Evolutionary conservation across 2,329 filamentous ascomycete species (phyloP).

Genomic region (Ceratocystiopsis sp.): DNA sequence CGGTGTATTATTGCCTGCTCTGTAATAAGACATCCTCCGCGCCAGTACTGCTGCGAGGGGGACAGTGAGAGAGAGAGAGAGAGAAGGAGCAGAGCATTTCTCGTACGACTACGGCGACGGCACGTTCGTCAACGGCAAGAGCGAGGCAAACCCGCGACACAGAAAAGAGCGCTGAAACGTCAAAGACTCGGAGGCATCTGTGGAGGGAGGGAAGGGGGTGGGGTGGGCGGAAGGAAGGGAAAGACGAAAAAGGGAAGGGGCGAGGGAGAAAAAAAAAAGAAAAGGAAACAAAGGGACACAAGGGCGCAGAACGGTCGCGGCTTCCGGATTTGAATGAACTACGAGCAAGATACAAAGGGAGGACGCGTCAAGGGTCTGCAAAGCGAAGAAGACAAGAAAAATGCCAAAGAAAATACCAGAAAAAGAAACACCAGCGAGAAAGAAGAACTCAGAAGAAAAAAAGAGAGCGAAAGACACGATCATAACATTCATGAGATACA

Average conservation of each 20-base stretch:
- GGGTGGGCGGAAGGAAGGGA: conserved; percentile 1
- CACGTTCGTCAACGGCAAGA: not conserved
- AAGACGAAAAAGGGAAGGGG: conserved; percentile 6
- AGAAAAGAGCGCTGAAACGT: conserved; percentile 15
- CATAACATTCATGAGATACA: no score
- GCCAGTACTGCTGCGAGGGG: not conserved
- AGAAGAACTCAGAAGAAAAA: no score
- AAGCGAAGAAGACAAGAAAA: no score
- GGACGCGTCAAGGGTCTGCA: no score
- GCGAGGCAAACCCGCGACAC: conserved; percentile 15
- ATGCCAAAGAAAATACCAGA: no score
- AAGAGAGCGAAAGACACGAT: no score
- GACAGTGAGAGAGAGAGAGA: not conserved
- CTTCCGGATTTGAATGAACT: not conserved
- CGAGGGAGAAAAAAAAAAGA: not conserved
- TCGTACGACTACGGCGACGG: no score
- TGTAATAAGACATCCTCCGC: no score
- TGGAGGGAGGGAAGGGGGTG: no score
- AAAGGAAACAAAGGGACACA: not conserved
- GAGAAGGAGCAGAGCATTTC: not conserved
- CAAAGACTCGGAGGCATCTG: conserved; percentile 6
- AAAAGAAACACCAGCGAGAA: no score
- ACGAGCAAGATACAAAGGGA: not conserved
- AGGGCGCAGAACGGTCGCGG: not conserved
- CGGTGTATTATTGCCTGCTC: no score